phyloP scores from a whole-genome alignment of 2,329 filamentous ascomycete species.

The Dactylonectria macrodidyma region DNA sequence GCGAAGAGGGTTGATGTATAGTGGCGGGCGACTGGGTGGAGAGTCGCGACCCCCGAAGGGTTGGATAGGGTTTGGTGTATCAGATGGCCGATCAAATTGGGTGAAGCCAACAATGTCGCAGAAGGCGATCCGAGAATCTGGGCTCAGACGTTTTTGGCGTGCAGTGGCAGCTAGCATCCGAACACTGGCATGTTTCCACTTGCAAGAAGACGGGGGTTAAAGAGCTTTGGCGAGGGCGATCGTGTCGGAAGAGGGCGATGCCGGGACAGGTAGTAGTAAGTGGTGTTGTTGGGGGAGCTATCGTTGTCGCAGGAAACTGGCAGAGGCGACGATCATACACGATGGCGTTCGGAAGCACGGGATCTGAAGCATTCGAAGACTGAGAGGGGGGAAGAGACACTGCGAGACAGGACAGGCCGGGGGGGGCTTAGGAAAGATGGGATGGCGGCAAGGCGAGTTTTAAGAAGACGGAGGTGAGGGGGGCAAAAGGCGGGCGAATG shows the following conservation, averaged over 20 bases:
- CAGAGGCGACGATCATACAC: slow-evolving; percentile 37
- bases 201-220: slow-evolving; percentile 3
- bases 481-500: slow-evolving; percentile 6
- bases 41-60: neutral
- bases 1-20: slow-evolving; percentile 21
- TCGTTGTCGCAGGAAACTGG: slow-evolving; percentile 38
- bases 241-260: slow-evolving; percentile 18
- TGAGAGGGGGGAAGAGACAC: neutral
- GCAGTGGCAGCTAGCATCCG: slow-evolving; percentile 61
- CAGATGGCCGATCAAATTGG: slow-evolving; percentile 7
- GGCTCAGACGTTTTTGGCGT: slow-evolving; percentile 40
- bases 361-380: slow-evolving; percentile 25
- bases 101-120: slow-evolving; percentile 50
- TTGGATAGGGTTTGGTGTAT: neutral
- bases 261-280: slow-evolving; percentile 13
- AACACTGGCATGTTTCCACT: slow-evolving; percentile 53
- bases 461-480: slow-evolving; percentile 26
- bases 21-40: neutral
- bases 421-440: too few species aligned
- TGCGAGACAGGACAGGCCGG: neutral
- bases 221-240: neutral
- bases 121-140: slow-evolving; percentile 52
- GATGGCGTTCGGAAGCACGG: slow-evolving; percentile 41
- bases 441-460: slow-evolving; percentile 46
- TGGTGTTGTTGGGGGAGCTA: slow-evolving; percentile 13